Evolutionary conservation across 352 stramenopile genomes (phyloP), one percentile per base, ranked within the genome.

Genomic region (Globisporangium viniferum): DNA sequence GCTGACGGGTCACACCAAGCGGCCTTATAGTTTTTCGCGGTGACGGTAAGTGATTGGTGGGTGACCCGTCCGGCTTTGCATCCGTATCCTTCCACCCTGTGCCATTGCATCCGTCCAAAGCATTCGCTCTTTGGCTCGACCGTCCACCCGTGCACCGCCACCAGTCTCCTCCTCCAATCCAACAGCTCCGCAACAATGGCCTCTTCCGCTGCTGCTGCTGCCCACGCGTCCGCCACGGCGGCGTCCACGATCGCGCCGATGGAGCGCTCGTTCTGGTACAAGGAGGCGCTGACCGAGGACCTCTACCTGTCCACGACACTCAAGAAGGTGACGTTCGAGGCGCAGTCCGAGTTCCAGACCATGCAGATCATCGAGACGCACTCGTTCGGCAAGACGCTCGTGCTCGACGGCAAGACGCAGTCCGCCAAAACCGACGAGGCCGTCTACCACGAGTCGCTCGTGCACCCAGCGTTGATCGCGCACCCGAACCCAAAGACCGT

Each of bases 371-470:
- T 99, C 53, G 86, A 98, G 73, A 98, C 94, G 18, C 82, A 81
- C 60, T 82, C 84, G 68, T 98, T 98, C 74, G 94, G 95, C 56
- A 97, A 96, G 73, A 98, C 91, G 56, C 82, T 99, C 27, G 92
- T 98, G 58, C 97, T 98, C 15, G 95, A 99, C 74, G 94, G 95
- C 64, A 97, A 98, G 81, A 98, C 95, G 31, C 94, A 98, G 78
- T 98, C 88, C 64, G 78, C 94, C 49, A 83, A 97, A 72, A 86
- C 83, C 63, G 96, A 99, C 75, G 97, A 99, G 77, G 88, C 90
- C 73, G 91, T 98, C 58, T 98, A 99, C 76, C 95, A 99, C 78
- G 95, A 98, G 79, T 84, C 77, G 64, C 81, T 99, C n/a, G 94
- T 98, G 51, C 95, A 98, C 76, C 94, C 93, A 39, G 83, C 92